A percentile compares a stretch with the other conserved stretches of the same genome.
Evolutionary conservation across 306 rosid genomes (phyloP).

Genomic region (Sechiopsis laciniata): DNA sequence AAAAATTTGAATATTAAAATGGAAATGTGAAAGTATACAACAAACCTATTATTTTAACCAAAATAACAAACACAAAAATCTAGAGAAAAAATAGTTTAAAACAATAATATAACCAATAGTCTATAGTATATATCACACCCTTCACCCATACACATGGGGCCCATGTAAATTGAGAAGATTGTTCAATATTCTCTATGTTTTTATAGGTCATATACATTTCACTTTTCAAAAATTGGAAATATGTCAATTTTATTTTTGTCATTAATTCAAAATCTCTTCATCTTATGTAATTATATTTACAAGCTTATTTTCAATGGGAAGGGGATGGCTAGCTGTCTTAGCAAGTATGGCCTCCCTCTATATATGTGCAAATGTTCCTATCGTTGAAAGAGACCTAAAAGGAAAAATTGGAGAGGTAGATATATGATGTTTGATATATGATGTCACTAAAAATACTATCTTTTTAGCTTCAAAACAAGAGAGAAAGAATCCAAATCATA

Average conservation of each 20-base stretch:
- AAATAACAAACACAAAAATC: background rate
- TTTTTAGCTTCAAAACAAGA: too few relatives aligned
- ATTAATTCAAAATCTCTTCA: too few relatives aligned
- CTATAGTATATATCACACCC: background rate
- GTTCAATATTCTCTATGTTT: constrained; percentile 12
- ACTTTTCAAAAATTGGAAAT: too few relatives aligned
- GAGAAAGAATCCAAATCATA: too few relatives aligned
- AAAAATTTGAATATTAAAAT: background rate
- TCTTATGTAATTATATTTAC: background rate
- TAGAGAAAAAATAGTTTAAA: background rate
- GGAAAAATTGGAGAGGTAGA: too few relatives aligned
- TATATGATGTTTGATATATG: too few relatives aligned
- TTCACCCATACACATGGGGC: background rate
- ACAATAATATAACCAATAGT: background rate
- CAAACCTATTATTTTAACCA: too few relatives aligned
- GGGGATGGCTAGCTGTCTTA: constrained; percentile 9
- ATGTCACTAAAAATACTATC: too few relatives aligned
- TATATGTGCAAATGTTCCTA: too few relatives aligned
- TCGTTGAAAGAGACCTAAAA: background rate
- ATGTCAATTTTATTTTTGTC: too few relatives aligned
- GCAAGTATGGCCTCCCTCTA: constrained; percentile 1
- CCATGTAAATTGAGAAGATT: constrained; percentile 9
- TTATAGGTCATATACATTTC: constrained; percentile 1
- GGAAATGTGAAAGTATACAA: too few relatives aligned
- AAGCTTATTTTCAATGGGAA: background rate